Base-by-base conservation (phyloP, 2,329 filamentous ascomycete genomes). In the Phaeosphaeriaceae sp. region DNA sequence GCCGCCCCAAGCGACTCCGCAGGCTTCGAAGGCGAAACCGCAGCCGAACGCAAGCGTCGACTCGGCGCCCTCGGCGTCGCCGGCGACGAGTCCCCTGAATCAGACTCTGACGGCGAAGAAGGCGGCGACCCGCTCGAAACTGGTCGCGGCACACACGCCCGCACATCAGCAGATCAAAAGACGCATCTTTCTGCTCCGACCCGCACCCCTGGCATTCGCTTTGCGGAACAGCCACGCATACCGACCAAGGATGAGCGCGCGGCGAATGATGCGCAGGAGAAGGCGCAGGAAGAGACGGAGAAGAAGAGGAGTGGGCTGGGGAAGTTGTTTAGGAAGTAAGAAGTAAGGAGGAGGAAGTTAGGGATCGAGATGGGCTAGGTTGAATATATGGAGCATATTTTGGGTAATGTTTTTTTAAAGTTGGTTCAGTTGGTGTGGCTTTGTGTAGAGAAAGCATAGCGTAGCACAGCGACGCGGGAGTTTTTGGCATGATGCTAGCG, bases 11-110 rank as follows among this genome's bases (percentile, higher is more conserved):
- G 72, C 72, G 57, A 19, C 36, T 82, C 84, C 1, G 57, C 3
- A 17, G 60, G 58, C 2, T 65, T 71, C 15, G 81, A 81, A 33
- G 82, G 79, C 33, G 91, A 93, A 77, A 93, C 90, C 0, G 88
- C 90, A 0, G 91, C 91, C 0, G 91, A 94, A 76, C 83, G 89
- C 56, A 84, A 90, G 42, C 83, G 91, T 53, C 85, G 91, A 67
- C 87, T 92, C 67, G 90, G 90, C 1, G 91, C 91, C 1, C 79
- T 94, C 1, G 90, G 91, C 10, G 81, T 90, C 22, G 66, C 66
- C 22, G 60, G 67, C 13, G 68, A 72, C 22, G 60, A 71, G 7
- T 59, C 66, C 1, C 65, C 69, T 2, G 71, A 71, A 21, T 73
- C 71, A 0, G 73, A 75, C 10, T 72, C 68, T 9, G 74, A 76